Evolutionary conservation across 73 alveolate genomes (phyloP).

Genomic region (Paramecium sexaurelia): DNA sequence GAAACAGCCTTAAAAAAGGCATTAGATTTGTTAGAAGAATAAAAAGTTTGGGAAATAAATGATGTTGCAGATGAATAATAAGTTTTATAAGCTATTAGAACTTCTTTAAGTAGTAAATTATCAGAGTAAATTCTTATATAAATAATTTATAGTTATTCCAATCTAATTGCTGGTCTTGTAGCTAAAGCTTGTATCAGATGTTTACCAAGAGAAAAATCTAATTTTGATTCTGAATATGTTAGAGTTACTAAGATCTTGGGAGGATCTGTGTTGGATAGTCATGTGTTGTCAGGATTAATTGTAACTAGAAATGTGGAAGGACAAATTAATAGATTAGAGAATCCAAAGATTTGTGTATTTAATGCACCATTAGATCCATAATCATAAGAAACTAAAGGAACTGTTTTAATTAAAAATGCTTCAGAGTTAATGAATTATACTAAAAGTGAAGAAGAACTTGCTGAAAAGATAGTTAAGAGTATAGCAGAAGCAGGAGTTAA

Average conservation of each 20-base stretch:
- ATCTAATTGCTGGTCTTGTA: constrained; percentile 49
- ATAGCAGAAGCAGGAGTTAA: constrained; percentile 97
- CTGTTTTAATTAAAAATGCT: constrained; percentile 95
- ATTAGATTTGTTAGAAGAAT: constrained; percentile 82
- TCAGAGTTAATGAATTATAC: constrained; percentile 95
- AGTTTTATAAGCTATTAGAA: constrained; percentile 81
- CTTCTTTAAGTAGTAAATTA: constrained; percentile 92
- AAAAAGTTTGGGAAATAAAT: constrained; percentile 78
- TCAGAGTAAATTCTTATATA: constrained; percentile 16
- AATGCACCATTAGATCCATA: constrained; percentile 95
- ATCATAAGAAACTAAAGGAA: constrained; percentile 98
- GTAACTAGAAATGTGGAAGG: constrained; percentile 91
- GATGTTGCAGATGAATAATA: constrained; percentile 85
- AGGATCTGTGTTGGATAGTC: constrained; percentile 90
- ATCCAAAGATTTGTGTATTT: constrained; percentile 96
- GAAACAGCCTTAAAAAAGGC: constrained; percentile 94
- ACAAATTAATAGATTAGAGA: constrained; percentile 84
- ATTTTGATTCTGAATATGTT: constrained; percentile 95
- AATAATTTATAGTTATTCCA: constrained; percentile 28
- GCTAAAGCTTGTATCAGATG: constrained; percentile 65
- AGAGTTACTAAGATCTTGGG: constrained; percentile 97
- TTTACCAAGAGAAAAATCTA: constrained; percentile 81
- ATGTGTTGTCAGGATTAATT: constrained; percentile 91
- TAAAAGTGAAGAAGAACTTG: constrained; percentile 95
- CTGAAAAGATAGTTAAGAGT: constrained; percentile 88